Percentiles rank a stretch among this genome's conserved stretches.
These are phyloP conservation scores for Aspergillus steynii DNA, from an alignment of 495 filamentous ascomycete species.

Conservation along the genomic window DNA sequence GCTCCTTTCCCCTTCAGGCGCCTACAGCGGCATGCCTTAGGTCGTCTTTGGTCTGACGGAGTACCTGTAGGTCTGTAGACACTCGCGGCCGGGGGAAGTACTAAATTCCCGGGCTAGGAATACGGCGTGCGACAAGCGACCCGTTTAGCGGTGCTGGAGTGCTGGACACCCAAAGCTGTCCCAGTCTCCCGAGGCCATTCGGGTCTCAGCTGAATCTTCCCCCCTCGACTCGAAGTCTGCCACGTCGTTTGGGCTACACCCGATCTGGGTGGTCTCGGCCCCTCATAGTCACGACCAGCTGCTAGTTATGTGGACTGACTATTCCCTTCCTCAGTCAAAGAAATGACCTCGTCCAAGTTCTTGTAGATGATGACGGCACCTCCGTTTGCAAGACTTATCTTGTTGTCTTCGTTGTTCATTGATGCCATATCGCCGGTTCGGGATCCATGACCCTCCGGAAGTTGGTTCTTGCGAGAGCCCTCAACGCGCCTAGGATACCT, in stretches of 20 bases:
- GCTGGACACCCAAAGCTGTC: no score
- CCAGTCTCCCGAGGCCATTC: conserved; percentile 12
- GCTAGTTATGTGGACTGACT: not conserved
- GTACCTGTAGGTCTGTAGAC: no score
- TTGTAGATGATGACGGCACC: conserved; percentile 8
- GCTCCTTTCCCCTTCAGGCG: not conserved
- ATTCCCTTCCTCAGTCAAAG: not conserved
- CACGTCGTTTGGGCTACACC: conserved; percentile 30
- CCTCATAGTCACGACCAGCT: conserved; percentile 1
- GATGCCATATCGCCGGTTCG: not conserved
- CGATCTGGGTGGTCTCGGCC: conserved; percentile 19
- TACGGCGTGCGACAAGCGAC: not conserved
- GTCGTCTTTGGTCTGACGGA: no score
- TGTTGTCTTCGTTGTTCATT: conserved; percentile 10
- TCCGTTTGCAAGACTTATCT: not conserved
- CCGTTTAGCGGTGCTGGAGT: no score
- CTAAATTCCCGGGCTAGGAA: not conserved
- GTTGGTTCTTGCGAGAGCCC: not conserved
- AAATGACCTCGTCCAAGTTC: conserved; percentile 2
- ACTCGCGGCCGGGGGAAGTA: not conserved
- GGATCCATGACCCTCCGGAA: not conserved
- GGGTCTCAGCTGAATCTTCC: conserved; percentile 15
- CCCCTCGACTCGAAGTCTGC: conserved; percentile 26
- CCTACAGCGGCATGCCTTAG: not conserved
- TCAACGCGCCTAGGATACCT: no score